Conservation (phyloP, 208 protist species). For the Borovskyia barvae region DNA sequence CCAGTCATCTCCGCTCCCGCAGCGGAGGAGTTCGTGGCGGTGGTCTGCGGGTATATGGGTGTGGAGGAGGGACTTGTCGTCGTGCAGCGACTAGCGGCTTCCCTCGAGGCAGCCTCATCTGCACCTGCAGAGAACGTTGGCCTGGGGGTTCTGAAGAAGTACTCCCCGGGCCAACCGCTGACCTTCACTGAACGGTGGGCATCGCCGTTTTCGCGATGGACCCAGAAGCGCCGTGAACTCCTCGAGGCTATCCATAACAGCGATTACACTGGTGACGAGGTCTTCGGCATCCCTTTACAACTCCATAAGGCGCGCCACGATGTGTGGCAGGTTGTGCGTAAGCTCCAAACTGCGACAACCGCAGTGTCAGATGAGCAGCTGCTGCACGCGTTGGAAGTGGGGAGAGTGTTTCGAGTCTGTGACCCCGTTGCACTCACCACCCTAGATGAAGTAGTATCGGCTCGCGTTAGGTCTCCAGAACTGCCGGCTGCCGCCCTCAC, state of each 20-base stretch:
- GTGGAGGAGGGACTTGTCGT: slow-evolving; percentile 5
- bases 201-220: slow-evolving; percentile 7
- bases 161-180: slow-evolving; percentile 12
- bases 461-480: neutral
- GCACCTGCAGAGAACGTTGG: neutral
- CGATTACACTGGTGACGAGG: too few species aligned
- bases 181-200: slow-evolving; percentile 7
- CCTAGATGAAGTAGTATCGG: slow-evolving; percentile 12
- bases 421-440: slow-evolving; percentile 19
- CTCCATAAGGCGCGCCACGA: slow-evolving; percentile 1
- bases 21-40: slow-evolving; percentile 13
- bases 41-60: slow-evolving; percentile 16
- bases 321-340: slow-evolving; percentile 9
- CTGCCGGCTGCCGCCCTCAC: neutral
- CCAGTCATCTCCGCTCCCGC: neutral
- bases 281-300: too few species aligned
- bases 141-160: slow-evolving; percentile 9
- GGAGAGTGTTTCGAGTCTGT: slow-evolving; percentile 9
- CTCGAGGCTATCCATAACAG: neutral
- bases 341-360: slow-evolving; percentile 3
- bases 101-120: neutral
- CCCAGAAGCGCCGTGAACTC: slow-evolving; percentile 4
- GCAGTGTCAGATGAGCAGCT: slow-evolving; percentile 11
- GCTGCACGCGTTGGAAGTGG: slow-evolving; percentile 13
- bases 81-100: neutral